Conservation (phyloP, 495 filamentous ascomycete genomes). For the Haplographium delicatum region DNA sequence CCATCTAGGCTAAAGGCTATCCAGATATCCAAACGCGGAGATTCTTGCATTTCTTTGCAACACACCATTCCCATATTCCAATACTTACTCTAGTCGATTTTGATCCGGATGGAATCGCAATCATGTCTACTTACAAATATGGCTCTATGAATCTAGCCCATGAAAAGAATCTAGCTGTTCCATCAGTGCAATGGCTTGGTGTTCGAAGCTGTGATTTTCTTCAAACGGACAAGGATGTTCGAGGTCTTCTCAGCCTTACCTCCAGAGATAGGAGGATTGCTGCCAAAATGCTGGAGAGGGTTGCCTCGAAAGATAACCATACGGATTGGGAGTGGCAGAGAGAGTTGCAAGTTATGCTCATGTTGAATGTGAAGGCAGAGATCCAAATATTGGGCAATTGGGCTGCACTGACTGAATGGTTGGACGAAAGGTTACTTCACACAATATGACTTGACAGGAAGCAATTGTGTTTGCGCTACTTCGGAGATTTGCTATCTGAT, state of each 20-base stretch:
- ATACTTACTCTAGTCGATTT: conserved; percentile 74
- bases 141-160: conserved; percentile 71
- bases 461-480: too few species aligned
- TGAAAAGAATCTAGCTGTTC: conserved; percentile 58
- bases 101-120: conserved; percentile 82
- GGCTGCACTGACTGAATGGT: conserved; percentile 58
- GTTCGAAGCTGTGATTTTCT: conserved; percentile 57
- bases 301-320: conserved; percentile 41
- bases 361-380: conserved; percentile 83
- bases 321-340: conserved; percentile 48
- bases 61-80: conserved; percentile 31
- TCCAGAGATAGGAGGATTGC: conserved; percentile 64
- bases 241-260: conserved; percentile 49
- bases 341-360: conserved; percentile 81
- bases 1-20: conserved; percentile 76
- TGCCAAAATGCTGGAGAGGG: conserved; percentile 54
- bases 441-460: not conserved
- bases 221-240: conserved; percentile 14
- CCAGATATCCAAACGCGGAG: conserved; percentile 77
- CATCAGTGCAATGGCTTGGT: conserved; percentile 68
- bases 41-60: conserved; percentile 52
- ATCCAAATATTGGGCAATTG: conserved; percentile 72
- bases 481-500: too few species aligned
- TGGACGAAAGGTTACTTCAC: conserved; percentile 37
- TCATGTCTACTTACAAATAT: conserved; percentile 81